These are phyloP conservation scores for Cladophialophora chaetospira DNA, from an alignment of 2,329 filamentous ascomycete genomes.

Conservation along the genomic window DNA sequence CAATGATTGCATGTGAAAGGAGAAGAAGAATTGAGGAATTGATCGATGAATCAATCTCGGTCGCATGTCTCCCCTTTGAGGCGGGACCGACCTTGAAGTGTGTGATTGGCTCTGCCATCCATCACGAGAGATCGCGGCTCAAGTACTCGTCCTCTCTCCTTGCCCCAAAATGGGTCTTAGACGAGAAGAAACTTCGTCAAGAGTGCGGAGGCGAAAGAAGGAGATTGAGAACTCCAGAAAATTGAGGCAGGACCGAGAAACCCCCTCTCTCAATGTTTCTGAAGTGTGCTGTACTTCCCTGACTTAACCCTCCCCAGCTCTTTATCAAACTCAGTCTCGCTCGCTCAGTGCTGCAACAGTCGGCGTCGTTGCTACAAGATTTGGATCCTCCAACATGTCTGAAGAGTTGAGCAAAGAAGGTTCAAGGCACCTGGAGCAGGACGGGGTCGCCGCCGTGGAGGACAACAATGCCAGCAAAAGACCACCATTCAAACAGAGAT, in stretches of 20 bases:
- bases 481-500: constrained; percentile 16
- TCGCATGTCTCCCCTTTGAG: neutral
- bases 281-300: too few species aligned
- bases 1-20: neutral
- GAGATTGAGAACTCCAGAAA: too few species aligned
- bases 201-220: too few species aligned
- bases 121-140: neutral
- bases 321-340: neutral
- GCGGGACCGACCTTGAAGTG: neutral
- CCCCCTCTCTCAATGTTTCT: too few species aligned
- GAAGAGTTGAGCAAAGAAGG: neutral
- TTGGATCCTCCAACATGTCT: too few species aligned
- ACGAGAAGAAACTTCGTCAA: too few species aligned
- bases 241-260: too few species aligned
- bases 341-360: neutral
- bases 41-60: neutral
- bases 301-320: neutral
- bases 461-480: neutral
- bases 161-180: too few species aligned
- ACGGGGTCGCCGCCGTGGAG: neutral
- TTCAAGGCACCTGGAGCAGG: neutral
- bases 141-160: neutral
- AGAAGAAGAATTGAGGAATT: neutral
- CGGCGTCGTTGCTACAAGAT: too few species aligned
- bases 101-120: neutral